A percentile compares a stretch with the other conserved stretches of the same genome.
These are phyloP conservation scores for Neurospora sp. DNA, from an alignment of 495 filamentous ascomycete genomes.

Conservation along the genomic window DNA sequence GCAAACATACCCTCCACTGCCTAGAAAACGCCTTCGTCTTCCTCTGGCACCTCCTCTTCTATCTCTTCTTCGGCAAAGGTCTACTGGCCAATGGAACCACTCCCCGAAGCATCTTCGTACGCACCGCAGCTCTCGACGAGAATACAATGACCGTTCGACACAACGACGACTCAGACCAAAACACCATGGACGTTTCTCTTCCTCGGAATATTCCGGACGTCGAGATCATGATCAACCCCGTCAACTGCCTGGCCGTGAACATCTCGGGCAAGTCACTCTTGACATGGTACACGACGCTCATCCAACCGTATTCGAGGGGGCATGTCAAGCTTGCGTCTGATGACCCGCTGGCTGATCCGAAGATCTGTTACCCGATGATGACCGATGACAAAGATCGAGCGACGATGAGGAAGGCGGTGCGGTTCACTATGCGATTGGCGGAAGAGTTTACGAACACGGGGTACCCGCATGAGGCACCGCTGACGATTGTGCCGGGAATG, in stretches of 20 bases:
- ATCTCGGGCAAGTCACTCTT: conserved; percentile 4
- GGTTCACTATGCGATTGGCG: conserved; percentile 17
- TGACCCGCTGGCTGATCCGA: conserved; percentile 20
- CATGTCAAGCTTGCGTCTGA: conserved; percentile 21
- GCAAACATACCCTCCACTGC: conserved; percentile 13
- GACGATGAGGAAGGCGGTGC: conserved; percentile 6
- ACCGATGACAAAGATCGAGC: conserved; percentile 9
- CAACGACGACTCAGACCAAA: neutral
- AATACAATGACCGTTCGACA: conserved; percentile 6
- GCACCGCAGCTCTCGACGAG: conserved; percentile 12
- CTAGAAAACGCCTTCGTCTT: conserved; percentile 2
- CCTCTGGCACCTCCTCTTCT: conserved; percentile 14
- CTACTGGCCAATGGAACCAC: conserved; percentile 7
- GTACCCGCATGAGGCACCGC: conserved; percentile 11
- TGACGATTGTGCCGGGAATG: conserved; percentile 13
- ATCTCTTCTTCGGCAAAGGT: conserved; percentile 12
- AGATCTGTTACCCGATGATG: conserved; percentile 16
- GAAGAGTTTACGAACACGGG: conserved; percentile 10
- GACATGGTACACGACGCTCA: conserved; percentile 12
- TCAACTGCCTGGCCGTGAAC: neutral
- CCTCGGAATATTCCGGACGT: conserved; percentile 15
- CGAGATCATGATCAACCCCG: conserved; percentile 19
- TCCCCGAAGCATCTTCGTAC: conserved; percentile 8
- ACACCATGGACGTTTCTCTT: conserved; percentile 8
- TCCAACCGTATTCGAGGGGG: conserved; percentile 28